Evolutionary conservation across 2,329 filamentous ascomycete species (phyloP).

Genomic region (Cadophora luteo-olivacea): DNA sequence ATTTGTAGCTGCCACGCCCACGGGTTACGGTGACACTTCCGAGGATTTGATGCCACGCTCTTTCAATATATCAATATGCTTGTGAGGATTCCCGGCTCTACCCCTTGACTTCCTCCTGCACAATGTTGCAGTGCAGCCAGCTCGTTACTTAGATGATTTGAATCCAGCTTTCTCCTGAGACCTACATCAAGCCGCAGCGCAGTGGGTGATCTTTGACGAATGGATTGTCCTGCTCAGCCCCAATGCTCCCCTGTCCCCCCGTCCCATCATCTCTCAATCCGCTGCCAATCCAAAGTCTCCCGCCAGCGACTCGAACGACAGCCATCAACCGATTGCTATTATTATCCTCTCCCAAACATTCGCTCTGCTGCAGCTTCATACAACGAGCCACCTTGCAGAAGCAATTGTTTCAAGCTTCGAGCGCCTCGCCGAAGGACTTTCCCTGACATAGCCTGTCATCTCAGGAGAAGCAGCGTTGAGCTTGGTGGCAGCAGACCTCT

Average conservation of each 20-base stretch:
- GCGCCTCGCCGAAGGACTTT: slow-evolving; percentile 18
- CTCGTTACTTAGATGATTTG: slow-evolving; percentile 5
- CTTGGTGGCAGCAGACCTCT: slow-evolving; percentile 16
- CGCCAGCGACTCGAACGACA: slow-evolving; percentile 7
- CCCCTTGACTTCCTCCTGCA: background rate
- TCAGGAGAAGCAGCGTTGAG: slow-evolving; percentile 7
- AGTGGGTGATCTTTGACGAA: slow-evolving; percentile 10
- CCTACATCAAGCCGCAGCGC: slow-evolving; percentile 8
- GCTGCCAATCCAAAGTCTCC: slow-evolving; percentile 17
- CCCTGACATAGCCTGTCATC: slow-evolving; percentile 22
- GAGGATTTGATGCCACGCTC: background rate
- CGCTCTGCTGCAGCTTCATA: slow-evolving; percentile 1
- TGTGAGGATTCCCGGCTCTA: background rate
- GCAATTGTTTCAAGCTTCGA: slow-evolving; percentile 29
- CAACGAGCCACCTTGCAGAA: slow-evolving; percentile 28
- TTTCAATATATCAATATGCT: slow-evolving; percentile 6
- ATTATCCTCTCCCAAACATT: slow-evolving; percentile 29
- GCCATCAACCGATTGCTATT: slow-evolving; percentile 30
- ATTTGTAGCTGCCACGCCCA: background rate
- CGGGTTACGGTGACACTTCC: slow-evolving; percentile 9
- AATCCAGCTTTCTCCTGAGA: background rate
- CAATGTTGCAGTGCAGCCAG: slow-evolving; percentile 15
- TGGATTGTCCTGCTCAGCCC: slow-evolving; percentile 23
- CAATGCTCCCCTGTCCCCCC: slow-evolving; percentile 18
- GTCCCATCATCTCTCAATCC: slow-evolving; percentile 22